Evolutionary conservation across 805 yeast genomes (phyloP), one percentile per base, ranked within the genome.

Genomic region (Yarrowia sp.): DNA sequence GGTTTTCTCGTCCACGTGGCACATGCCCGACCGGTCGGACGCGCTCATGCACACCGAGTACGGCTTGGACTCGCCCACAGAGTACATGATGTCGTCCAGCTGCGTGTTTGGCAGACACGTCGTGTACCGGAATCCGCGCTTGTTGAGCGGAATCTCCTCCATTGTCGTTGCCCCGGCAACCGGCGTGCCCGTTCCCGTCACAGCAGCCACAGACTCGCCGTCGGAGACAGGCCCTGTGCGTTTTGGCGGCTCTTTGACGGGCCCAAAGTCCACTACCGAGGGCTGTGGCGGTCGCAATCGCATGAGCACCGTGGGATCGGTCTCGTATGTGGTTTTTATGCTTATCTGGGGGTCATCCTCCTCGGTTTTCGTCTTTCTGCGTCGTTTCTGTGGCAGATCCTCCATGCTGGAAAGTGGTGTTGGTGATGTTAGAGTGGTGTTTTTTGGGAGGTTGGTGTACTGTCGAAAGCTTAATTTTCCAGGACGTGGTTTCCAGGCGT

Each of bases 101-200:
- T 69, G 67, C 1, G 88, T 86, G 25, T 65, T 65, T 0, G 96
- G 91, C 3, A 85, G 79, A 69, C 97, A 89, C 14, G 91, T 85
- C 49, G 82, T 78, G 72, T 92, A 93, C 65, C 90, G 84, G 75
- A 86, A 93, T 1, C 96, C 93, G 58, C 94, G 75, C 67, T 84
- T 82, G 70, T 90, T 90, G 67, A 81, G 77, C 0, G 97, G 97
- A 58, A 84, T 82, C 62, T 91, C 97, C n/a, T 88, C 96, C 22
- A 80, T 77, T 21, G 56, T 47, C 16, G 22, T 32, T 22, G 39
- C 27, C 25, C 56, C 56, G 9, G 56, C n/a, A 21, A 33, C 39
- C 12, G 56, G 56, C 6, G 56, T 47, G 3, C 56, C 56, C 4
- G 58, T 35, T 4, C 41, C 58, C 10, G 58, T 19, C 8, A 47